Evolutionary conservation across 768 basidiomycete genomes (phyloP), one percentile per base, ranked within the genome.

Genomic region (Kockovaella imperatae): DNA sequence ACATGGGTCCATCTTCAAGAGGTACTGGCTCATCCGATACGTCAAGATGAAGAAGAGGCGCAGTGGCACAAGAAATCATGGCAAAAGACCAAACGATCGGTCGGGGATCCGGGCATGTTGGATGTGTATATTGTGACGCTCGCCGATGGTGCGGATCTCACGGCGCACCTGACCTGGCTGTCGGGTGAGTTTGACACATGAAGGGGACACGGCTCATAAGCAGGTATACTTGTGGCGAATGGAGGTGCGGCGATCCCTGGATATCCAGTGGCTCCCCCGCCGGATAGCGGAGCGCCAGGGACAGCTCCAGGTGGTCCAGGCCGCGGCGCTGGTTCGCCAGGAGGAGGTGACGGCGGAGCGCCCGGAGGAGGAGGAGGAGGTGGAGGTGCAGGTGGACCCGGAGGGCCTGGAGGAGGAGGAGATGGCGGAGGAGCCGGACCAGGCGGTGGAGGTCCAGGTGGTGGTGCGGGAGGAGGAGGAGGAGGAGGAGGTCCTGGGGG

Each of bases 61-160:
- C n/a, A n/a, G n/a, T n/a, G n/a, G n/a, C n/a, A n/a, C n/a, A n/a
- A n/a, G n/a, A n/a, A n/a, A n/a, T n/a, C n/a, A n/a, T n/a, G n/a
- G n/a, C n/a, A n/a, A n/a, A n/a, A n/a, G n/a, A n/a, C n/a, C n/a
- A 47, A 47, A 28, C 45, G 45, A 38, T 47, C 45, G 35, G 45
- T 47, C 15, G 45, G 45, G 36, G 45, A 36, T 18, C 45, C 45
- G 18, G 45, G 45, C 39, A 47, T 38, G 18, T 35, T 36, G 20
- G 45, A 47, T 47, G 32, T 31, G 5, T 47, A 38, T 24, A 20
- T 47, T 6, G 45, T 47, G 1, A 38, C 49, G 24, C 42, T 50
- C 6, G 42, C 49, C 31, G 49, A 45, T 31, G 43, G 43, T 3
- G 39, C 34, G 24, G 34, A 35, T 31, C 30, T 34, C 18, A 34